Base-by-base conservation (phyloP, 441 rosid genomes). In the Pelargonium cotyledonis region DNA sequence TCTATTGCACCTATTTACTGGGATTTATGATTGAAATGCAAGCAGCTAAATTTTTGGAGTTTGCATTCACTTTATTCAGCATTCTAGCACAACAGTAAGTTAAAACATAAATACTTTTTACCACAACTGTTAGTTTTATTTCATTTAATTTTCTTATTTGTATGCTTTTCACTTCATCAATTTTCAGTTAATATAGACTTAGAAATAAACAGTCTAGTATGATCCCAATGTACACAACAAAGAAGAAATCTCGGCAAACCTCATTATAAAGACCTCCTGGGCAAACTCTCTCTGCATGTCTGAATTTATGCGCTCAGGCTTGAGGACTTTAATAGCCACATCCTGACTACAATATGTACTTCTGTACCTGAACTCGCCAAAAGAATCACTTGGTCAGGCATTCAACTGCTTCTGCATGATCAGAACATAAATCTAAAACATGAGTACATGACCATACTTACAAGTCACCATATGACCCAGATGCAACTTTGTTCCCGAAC, bases 381-480 rank as follows among this genome's bases (percentile, higher is more conserved):
- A 49, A 49, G 23, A 21, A 49, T 12, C 15, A 49, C 6, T 69
- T 19, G 61, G 71, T 67, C 61, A 44, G 73, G 62, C 60, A 75
- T 16, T 60, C 55, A 71, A 44, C 61, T 18, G 57, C 57, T n/a
- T 18, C 14, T 49, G 18, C 14, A 62, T 3, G 19, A 57, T 26
- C 65, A 72, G 44, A 60, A 38, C 16, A 40, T 44, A 63, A 44
- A 63, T 62, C 55, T 70, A 65, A 55, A 62, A 51, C n/a, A 69
- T 68, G 69, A 57, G 23, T 21, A 21, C 57, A 49, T 49, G 57
- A 49, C 57, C n/a, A 11, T 47, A 84, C 92, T 85, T 84, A 88
- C 92, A 88, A 68, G 75, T 85, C 90, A 65, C 92, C 88, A 73
- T 84, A 85, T 68, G 92, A 85, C 64, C 92, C 92, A 69, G 92